Evolutionary conservation across 2,329 filamentous ascomycete species (phyloP), one percentile per base, ranked within the genome.

Genomic region (Colletotrichum cuscutae): DNA sequence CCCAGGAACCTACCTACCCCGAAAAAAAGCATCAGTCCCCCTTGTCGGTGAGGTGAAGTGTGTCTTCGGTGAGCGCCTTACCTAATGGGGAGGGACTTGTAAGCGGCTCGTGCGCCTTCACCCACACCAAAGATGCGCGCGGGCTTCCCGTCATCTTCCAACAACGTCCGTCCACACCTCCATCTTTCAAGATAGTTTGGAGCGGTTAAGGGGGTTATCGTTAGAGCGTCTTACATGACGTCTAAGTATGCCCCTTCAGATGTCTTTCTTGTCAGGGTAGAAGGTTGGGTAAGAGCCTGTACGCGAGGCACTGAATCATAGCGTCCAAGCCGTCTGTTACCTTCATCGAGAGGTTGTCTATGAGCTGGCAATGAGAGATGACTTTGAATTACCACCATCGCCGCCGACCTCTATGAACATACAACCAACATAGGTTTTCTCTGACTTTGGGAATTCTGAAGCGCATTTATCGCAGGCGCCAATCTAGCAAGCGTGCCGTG

Each of bases 91-190:
- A 30, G 22, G 12, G 22, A 28, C 11, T 12, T 32, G 8, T 9
- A 54, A 26, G 61, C 53, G 70, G 66, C 28, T 60, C 54, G 68
- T 54, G 70, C 65, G 52, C 65, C 37, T 46, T n/a, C 58, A 30
- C 52, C 19, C 46, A 30, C 28, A 54, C 9, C 12, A 24, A n/a
- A 2, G 15, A 28, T 61, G 58, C 24, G 26, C 58, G 5, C 42
- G 24, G 37, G 24, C 56, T 37, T 7, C 49, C 35, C 9, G 28
- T 22, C 60, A 52, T 32, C 35, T 56, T 58, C 22, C 58, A 13
- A 49, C 65, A 58, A 53, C 30, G 4, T 58, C 32, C 24, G 28
- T 56, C 28, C 28, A 54, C 22, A 49, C 60, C n/a, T 61, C 56
- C 35, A 30, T 26, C 9, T 46, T 61, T 19, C 32, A 28, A 58